phyloP scores from a whole-genome alignment of 495 filamentous ascomycete species.

The Chaetomium fimeti region DNA sequence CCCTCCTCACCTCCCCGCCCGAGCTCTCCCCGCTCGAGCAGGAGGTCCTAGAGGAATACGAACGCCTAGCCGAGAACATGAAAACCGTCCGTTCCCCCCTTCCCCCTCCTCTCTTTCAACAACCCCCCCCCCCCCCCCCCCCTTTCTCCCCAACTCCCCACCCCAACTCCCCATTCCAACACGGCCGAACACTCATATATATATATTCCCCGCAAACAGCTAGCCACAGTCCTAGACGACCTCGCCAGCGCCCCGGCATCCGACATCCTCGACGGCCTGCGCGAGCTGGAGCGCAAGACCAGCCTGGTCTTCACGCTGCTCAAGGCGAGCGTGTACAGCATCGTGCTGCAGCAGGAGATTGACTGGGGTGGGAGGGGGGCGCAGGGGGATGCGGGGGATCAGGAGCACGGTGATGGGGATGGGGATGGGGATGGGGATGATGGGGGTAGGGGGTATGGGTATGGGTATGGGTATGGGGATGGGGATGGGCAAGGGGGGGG shows the following conservation, averaged over 20 bases:
- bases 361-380: conserved; percentile 47
- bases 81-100: conserved; percentile 67
- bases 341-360: conserved; percentile 96
- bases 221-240: conserved; percentile 55
- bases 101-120: conserved; percentile 25
- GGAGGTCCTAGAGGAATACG: conserved; percentile 91
- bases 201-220: conserved; percentile 41
- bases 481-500: no score
- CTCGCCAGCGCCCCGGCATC: conserved; percentile 63
- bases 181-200: no score
- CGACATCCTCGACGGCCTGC: conserved; percentile 78
- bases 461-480: no score
- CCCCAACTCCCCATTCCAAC: not conserved
- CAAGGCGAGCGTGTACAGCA: conserved; percentile 97
- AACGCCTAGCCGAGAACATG: conserved; percentile 82
- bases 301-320: conserved; percentile 89
- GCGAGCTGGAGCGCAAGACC: conserved; percentile 89
- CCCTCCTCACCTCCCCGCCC: conserved; percentile 40
- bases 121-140: conserved; percentile 24
- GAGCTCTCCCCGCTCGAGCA: conserved; percentile 80
- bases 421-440: not conserved
- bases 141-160: no score
- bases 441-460: no score
- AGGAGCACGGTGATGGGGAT: conserved; percentile 1
- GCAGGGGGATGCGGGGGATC: conserved; percentile 12